Conservation (phyloP, 2,329 filamentous ascomycete genomes). For the Paraphoma chrysanthemicola region DNA sequence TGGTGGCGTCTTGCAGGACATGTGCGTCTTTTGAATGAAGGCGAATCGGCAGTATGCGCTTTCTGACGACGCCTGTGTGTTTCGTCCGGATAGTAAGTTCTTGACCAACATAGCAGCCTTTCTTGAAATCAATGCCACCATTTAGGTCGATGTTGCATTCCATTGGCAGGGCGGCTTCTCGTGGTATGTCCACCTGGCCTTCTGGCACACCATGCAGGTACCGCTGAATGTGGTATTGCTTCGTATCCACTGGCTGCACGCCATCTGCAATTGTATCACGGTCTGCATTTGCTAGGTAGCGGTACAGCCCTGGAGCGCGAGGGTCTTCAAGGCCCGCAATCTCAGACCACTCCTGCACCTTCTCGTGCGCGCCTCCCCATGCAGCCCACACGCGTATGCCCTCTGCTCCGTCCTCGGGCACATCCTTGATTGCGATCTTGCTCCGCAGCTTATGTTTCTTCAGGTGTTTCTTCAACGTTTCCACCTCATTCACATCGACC, state of each 20-base stretch:
- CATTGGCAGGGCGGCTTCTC: slow-evolving; percentile 77
- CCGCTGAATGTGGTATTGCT: slow-evolving; percentile 74
- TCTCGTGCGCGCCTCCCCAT: slow-evolving; percentile 62
- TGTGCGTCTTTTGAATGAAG: slow-evolving; percentile 60
- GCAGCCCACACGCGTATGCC: slow-evolving; percentile 75
- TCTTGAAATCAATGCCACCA: slow-evolving; percentile 87
- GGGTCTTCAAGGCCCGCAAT: slow-evolving; percentile 29
- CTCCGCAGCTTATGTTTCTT: slow-evolving; percentile 85
- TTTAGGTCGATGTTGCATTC: slow-evolving; percentile 90
- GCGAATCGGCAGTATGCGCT: slow-evolving; percentile 82
- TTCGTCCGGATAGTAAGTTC: slow-evolving; percentile 95
- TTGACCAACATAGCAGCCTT: slow-evolving; percentile 97
- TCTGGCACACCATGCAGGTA: slow-evolving; percentile 85
- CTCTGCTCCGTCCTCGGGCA: slow-evolving; percentile 59
- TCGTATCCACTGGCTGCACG: slow-evolving; percentile 32
- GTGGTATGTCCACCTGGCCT: slow-evolving; percentile 78
- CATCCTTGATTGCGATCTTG: slow-evolving; percentile 71
- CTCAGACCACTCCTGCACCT: slow-evolving; percentile 8
- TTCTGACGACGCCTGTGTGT: slow-evolving; percentile 91
- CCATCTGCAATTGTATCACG: slow-evolving; percentile 4
- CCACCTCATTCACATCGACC: slow-evolving; percentile 73
- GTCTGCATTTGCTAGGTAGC: slow-evolving; percentile 6
- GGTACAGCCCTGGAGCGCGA: slow-evolving; percentile 22
- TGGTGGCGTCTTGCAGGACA: not conserved
- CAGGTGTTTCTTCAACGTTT: slow-evolving; percentile 72